Percentiles rank a stretch among this genome's conserved stretches.
Conservation (phyloP, 768 basidiomycete genomes). For the Lentinula aciculospora region DNA sequence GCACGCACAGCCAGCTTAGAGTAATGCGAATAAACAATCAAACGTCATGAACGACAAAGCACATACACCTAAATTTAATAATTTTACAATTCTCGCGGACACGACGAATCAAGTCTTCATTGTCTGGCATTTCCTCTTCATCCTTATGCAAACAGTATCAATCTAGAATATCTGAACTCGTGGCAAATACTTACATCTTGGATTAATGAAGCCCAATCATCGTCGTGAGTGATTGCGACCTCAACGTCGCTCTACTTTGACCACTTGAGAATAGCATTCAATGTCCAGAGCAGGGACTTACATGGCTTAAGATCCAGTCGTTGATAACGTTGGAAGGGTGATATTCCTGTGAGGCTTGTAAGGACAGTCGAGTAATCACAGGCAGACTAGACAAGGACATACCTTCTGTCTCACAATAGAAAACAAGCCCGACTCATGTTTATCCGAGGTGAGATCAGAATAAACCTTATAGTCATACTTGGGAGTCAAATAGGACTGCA, state of each 20-base stretch:
- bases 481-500: neutral
- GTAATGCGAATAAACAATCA: neutral
- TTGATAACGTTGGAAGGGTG: neutral
- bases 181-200: neutral
- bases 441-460: no score
- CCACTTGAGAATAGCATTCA: no score
- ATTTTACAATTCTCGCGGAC: neutral
- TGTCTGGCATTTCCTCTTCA: neutral
- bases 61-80: neutral
- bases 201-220: neutral
- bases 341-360: neutral
- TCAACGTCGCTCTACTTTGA: neutral
- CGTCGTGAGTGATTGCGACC: constrained; percentile 1
- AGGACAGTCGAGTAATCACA: neutral
- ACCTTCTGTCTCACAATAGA: neutral
- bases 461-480: no score
- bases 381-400: neutral
- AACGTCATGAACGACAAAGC: no score
- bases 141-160: neutral
- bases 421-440: no score
- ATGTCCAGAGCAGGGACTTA: neutral
- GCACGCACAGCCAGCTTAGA: neutral
- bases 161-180: neutral
- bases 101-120: neutral
- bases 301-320: neutral